Evolutionary conservation across 1,284 basidiomycete species (phyloP).

Genomic region (Pascua guehoae): DNA sequence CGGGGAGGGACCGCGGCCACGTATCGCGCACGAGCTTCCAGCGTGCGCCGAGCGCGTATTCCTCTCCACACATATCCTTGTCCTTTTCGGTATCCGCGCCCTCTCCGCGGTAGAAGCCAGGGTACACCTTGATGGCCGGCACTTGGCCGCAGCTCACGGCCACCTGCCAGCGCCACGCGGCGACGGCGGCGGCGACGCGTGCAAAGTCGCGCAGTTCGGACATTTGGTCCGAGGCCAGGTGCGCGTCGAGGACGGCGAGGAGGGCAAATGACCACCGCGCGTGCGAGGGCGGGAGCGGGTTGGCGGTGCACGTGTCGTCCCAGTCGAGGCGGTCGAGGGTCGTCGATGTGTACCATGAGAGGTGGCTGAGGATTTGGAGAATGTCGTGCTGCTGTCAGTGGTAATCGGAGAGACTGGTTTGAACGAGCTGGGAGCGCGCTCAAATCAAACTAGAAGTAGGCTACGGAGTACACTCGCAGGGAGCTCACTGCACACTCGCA

Average conservation of each 20-base stretch:
- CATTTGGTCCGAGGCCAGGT: slow-evolving; percentile 72
- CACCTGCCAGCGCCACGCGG: slow-evolving; percentile 46
- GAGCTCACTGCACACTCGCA: too few relatives aligned
- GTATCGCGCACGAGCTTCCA: slow-evolving; percentile 14
- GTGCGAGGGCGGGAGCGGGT: slow-evolving; percentile 60
- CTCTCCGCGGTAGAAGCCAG: slow-evolving; percentile 13
- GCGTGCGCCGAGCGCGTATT: slow-evolving; percentile 11
- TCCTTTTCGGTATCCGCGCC: slow-evolving; percentile 9
- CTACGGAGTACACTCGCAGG: too few relatives aligned
- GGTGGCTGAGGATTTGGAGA: slow-evolving; percentile 24
- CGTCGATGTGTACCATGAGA: slow-evolving; percentile 14
- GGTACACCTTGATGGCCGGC: slow-evolving; percentile 1
- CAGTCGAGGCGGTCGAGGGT: not conserved
- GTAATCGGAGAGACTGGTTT: too few relatives aligned
- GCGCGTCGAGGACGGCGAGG: slow-evolving; percentile 67
- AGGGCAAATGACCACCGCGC: slow-evolving; percentile 80
- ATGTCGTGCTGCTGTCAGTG: slow-evolving; percentile 22
- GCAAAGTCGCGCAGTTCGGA: slow-evolving; percentile 72
- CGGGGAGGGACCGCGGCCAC: slow-evolving; percentile 5
- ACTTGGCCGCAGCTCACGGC: slow-evolving; percentile 4
- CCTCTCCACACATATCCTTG: slow-evolving; percentile 1
- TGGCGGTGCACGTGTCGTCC: not conserved
- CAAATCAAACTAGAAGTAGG: too few relatives aligned
- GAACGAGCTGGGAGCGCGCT: too few relatives aligned
- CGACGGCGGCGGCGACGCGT: slow-evolving; percentile 63